Evolutionary conservation across 1,284 basidiomycete genomes (phyloP).

Genomic region (Bjerkandera adusta): DNA sequence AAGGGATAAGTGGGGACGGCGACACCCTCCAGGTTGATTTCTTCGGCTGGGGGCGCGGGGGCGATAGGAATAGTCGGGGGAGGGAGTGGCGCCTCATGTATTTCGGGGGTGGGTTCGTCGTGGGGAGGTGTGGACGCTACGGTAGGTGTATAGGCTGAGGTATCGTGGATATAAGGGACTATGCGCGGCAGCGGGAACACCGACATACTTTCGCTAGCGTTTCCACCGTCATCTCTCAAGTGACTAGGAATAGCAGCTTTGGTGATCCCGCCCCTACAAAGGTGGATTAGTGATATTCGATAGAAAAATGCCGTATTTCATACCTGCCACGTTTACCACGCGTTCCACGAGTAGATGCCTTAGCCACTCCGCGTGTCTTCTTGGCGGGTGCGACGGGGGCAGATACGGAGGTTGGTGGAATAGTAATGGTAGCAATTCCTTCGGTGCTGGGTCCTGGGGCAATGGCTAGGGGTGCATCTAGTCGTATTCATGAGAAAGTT

Average conservation of each 20-base stretch:
- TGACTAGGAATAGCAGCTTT: conserved; percentile 25
- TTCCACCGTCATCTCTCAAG: conserved; percentile 33
- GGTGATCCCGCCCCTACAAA: conserved; percentile 15
- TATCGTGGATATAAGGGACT: not conserved
- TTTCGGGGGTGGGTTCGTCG: conserved; percentile 30
- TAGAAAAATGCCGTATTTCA: conserved; percentile 1
- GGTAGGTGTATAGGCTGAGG: conserved; percentile 38
- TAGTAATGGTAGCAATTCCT: conserved; percentile 4
- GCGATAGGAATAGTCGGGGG: conserved; percentile 14
- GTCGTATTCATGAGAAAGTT: not conserved
- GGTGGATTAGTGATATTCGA: too few species aligned
- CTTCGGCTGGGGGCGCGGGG: conserved; percentile 34
- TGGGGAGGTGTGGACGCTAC: conserved; percentile 44
- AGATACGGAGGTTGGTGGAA: conserved; percentile 7
- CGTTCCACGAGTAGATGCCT: conserved; percentile 1
- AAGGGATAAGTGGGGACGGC: conserved; percentile 72
- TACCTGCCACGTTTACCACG: conserved; percentile 11
- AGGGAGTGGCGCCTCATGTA: conserved; percentile 21
- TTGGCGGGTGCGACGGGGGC: conserved; percentile 5
- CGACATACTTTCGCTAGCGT: conserved; percentile 43
- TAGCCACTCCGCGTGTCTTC: conserved; percentile 9
- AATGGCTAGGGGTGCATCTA: conserved; percentile 3
- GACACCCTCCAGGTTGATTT: conserved; percentile 50
- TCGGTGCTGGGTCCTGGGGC: not conserved
- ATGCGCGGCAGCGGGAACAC: not conserved